phyloP scores from a whole-genome alignment of 805 yeast species.

The Candida andamanensis region DNA sequence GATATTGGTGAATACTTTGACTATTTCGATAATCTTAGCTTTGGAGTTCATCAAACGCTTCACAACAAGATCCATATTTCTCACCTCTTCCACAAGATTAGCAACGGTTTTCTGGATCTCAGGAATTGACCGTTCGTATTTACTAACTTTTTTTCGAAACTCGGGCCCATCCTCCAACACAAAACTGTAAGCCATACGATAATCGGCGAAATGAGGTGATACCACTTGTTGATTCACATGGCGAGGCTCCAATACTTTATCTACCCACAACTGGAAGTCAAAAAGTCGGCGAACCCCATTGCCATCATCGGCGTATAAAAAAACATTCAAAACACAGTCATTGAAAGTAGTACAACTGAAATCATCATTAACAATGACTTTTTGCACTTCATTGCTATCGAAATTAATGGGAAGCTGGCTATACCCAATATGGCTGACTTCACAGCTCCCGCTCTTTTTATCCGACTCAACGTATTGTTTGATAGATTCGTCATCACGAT shows the following conservation, averaged over 20 bases:
- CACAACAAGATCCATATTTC: slow-evolving; percentile 22
- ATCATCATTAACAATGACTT: slow-evolving; percentile 24
- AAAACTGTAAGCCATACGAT: slow-evolving; percentile 28
- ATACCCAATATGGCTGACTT: slow-evolving; percentile 28
- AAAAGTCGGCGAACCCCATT: slow-evolving; percentile 14
- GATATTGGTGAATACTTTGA: slow-evolving; percentile 17
- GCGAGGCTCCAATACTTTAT: slow-evolving; percentile 5
- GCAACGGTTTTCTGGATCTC: slow-evolving; percentile 19
- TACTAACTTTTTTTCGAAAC: slow-evolving; percentile 26
- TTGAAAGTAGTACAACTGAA: slow-evolving; percentile 13
- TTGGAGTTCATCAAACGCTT: slow-evolving; percentile 16
- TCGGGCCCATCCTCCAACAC: slow-evolving; percentile 42
- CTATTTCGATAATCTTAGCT: slow-evolving; percentile 18
- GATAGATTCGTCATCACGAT: slow-evolving; percentile 2
- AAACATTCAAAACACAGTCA: slow-evolving; percentile 17
- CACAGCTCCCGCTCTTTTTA: slow-evolving; percentile 3
- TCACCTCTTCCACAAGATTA: slow-evolving; percentile 27
- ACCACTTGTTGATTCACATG: neutral
- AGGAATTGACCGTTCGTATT: slow-evolving; percentile 29
- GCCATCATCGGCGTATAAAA: slow-evolving; percentile 19
- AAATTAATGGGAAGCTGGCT: slow-evolving; percentile 12
- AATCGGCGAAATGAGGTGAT: slow-evolving; percentile 13
- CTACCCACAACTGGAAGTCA: slow-evolving; percentile 25
- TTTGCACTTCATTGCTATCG: slow-evolving; percentile 13
- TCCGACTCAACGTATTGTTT: neutral